Evolutionary conservation across 148 eudicot genomes (phyloP), one percentile per base, ranked within the genome.

Genomic region (Linanthus parryae): DNA sequence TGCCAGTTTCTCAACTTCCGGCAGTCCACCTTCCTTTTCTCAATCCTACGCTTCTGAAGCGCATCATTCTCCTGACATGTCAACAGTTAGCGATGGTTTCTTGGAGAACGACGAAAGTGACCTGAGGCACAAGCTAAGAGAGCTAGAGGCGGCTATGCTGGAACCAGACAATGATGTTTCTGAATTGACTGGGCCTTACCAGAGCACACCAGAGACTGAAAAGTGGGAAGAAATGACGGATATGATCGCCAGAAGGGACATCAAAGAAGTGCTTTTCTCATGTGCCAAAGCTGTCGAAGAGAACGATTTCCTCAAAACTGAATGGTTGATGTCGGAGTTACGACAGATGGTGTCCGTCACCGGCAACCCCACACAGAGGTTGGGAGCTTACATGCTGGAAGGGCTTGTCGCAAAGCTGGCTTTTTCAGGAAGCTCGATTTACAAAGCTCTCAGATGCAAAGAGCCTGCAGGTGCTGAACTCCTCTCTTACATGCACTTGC

Each of bases 361-460:
- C 10, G 82, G 82, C n/a, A 75, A 70, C 7, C 82, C 82, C 0
- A 70, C 73, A 6, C 82, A 77, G 44, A 60, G 82, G 44, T 53
- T 77, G 53, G 82, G 82, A 20, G 82, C 82, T 14, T 77, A 77
- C 61, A 66, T 77, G 78, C 48, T 77, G 58, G 82, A 77, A 73
- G 82, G 82, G 48, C 75, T 77, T 23, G 82, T 77, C 10, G 82
- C 82, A 0, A 69, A 68, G 62, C 72, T 65, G 56, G 75, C 82
- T 16, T 62, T 69, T 28, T 77, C 82, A 0, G 82, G 82, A 31
- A 77, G 82, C 64, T 73, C 77, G 12, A 73, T 77, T 22, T 77
- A 53, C 59, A 66, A 56, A 55, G 58, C 82, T 18, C 60, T 77
- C 24, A 66, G 50, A 50, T 63, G 75, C 73, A 77, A 73, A 57